Percentiles rank a stretch among this genome's conserved stretches.
Evolutionary conservation across 169 alveolate species (phyloP).

Genomic region (Condylostoma magnum): DNA sequence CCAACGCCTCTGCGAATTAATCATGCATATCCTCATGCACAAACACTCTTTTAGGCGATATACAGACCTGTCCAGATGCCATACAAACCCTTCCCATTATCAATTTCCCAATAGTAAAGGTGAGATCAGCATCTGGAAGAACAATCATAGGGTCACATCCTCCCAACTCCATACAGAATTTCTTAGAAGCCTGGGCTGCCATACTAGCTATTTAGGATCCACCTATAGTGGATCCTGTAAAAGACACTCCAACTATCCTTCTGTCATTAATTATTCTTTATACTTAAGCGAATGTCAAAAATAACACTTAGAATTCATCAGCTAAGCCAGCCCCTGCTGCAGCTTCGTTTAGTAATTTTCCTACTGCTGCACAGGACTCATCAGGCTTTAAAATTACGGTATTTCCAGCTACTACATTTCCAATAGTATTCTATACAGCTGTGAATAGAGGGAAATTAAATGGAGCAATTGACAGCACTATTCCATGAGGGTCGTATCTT

Average conservation of each 20-base stretch:
- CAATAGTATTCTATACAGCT: slow-evolving; percentile 40
- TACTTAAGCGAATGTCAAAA: slow-evolving; percentile 24
- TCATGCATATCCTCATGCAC: slow-evolving; percentile 41
- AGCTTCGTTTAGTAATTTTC: background rate
- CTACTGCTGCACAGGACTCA: slow-evolving; percentile 38
- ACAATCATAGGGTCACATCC: slow-evolving; percentile 68
- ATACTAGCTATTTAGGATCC: slow-evolving; percentile 44
- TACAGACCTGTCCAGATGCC: slow-evolving; percentile 56
- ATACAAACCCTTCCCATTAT: slow-evolving; percentile 35
- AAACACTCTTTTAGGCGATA: slow-evolving; percentile 52
- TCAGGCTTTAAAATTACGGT: slow-evolving; percentile 50
- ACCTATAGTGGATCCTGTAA: slow-evolving; percentile 55
- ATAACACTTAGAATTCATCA: slow-evolving; percentile 36
- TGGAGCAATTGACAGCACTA: slow-evolving; percentile 32
- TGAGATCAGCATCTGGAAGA: slow-evolving; percentile 51
- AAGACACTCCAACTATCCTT: slow-evolving; percentile 40
- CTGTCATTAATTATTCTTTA: slow-evolving; percentile 39
- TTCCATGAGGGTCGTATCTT: slow-evolving; percentile 46
- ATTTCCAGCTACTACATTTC: slow-evolving; percentile 51
- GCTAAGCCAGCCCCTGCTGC: slow-evolving; percentile 39
- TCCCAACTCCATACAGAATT: slow-evolving; percentile 53
- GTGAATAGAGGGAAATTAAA: slow-evolving; percentile 40
- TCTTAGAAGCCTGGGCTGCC: slow-evolving; percentile 49
- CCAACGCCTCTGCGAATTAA: slow-evolving; percentile 35
- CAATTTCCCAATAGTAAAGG: slow-evolving; percentile 33